Base-by-base conservation (phyloP, 768 basidiomycete genomes). In the Suillus spraguei region DNA sequence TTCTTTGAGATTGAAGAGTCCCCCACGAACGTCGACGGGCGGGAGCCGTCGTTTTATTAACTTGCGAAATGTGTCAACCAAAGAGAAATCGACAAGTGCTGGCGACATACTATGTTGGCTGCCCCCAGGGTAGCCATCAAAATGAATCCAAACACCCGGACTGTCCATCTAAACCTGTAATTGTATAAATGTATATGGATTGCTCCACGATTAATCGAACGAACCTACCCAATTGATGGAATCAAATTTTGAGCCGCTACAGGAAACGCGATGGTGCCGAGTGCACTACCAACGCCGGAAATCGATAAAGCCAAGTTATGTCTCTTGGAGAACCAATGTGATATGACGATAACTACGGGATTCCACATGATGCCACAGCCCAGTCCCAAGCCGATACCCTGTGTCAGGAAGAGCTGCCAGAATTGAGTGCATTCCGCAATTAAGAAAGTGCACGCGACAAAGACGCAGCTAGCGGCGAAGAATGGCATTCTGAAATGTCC, bases 341-440 rank as follows among this genome's bases (percentile, higher is more conserved):
- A 82, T 2, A 89, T 71, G 32, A 88, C 77, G 1, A 85, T 83
- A 8, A 85, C 74, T 2, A 85, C 81, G 0, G 87, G 86, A 2
- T 86, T 85, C 55, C 88, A 91, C 10, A 91, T 77, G 9, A 86
- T 74, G 3, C 90, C 90, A 41, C 78, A 78, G 10, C 81, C 80
- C 8, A 90, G 86, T 28, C 91, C 91, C 14, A 86, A 74, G 0
- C 82, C 83, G 42, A 93, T 67, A 0, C 91, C 91, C 71, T 93
- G 91, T 64, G 85, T 90, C 0, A 93, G 80, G 24, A 93, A 68
- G 68, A 92, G 88, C 10, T 93, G 89, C 92, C 91, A 93, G 69
- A 87, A 93, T 62, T 81, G 63, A 11, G 77, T 88, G 69, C 92
- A 93, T 76, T 92, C 79, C 1, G 89, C 89, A 6, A 82, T 77